These are phyloP conservation scores for Panaeolus cyanescens DNA, from an alignment of 768 basidiomycete genomes.

Conservation along the genomic window DNA sequence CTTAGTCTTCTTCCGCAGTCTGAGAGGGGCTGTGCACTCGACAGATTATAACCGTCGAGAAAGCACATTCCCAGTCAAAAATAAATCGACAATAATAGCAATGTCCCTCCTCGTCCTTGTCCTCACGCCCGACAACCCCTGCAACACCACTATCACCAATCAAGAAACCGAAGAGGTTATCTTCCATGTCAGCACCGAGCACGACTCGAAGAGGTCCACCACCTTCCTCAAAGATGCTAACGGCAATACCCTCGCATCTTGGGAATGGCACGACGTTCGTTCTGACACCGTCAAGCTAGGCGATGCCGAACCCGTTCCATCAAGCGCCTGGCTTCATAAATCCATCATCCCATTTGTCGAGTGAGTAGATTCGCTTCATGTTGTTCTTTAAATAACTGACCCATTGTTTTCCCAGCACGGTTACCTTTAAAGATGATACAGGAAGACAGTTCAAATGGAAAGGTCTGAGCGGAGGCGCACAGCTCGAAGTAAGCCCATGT, in stretches of 20 bases:
- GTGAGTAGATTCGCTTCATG: slow-evolving; percentile 23
- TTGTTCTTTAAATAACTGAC: too few species aligned
- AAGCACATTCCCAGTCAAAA: too few species aligned
- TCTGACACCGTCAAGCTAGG: slow-evolving; percentile 41
- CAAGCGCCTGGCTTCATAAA: slow-evolving; percentile 40
- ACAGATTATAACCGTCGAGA: not conserved
- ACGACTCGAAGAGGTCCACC: slow-evolving; percentile 24
- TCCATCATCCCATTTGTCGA: slow-evolving; percentile 41
- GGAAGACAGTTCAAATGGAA: slow-evolving; percentile 44
- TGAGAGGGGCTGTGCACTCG: too few species aligned
- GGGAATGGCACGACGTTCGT: slow-evolving; percentile 39
- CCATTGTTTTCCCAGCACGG: slow-evolving; percentile 26
- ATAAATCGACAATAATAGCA: too few species aligned
- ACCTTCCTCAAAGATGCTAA: slow-evolving; percentile 33
- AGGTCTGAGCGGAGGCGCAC: slow-evolving; percentile 33
- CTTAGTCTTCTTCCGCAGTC: too few species aligned
- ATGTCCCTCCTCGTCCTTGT: slow-evolving; percentile 28
- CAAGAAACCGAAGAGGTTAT: slow-evolving; percentile 28
- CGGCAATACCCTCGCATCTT: slow-evolving; percentile 35
- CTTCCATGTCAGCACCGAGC: slow-evolving; percentile 38
- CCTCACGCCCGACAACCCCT: slow-evolving; percentile 42
- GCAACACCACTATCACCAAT: slow-evolving; percentile 38
- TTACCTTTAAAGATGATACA: slow-evolving; percentile 32
- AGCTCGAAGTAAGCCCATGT: slow-evolving; percentile 30
- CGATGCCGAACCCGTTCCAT: slow-evolving; percentile 25